Evolutionary conservation across 306 rosid genomes (phyloP).

Genomic region (Quercus glauca): DNA sequence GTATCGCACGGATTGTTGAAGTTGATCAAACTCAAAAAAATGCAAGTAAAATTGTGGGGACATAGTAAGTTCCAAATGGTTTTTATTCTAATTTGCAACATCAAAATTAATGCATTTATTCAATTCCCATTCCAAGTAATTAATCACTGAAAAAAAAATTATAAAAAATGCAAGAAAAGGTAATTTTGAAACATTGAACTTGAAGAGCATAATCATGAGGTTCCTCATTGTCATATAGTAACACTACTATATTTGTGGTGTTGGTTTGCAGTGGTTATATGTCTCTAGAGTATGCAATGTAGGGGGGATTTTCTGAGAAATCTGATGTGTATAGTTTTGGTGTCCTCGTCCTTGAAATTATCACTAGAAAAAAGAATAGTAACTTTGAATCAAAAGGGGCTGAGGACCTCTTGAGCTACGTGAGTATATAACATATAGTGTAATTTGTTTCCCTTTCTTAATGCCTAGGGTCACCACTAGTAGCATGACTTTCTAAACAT

Average conservation of each 20-base stretch:
- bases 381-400: conserved; percentile 11
- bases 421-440: not conserved
- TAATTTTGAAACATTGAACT: too few species aligned
- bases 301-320: conserved; percentile 16
- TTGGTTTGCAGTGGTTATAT: conserved; percentile 19
- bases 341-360: conserved; percentile 18
- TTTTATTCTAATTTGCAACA: not conserved
- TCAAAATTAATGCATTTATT: not conserved
- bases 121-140: too few species aligned
- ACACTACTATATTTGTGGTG: not conserved
- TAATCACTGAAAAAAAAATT: too few species aligned
- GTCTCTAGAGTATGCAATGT: conserved; percentile 24
- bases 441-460: not conserved
- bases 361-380: conserved; percentile 19
- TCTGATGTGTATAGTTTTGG: conserved; percentile 26
- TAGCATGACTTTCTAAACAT: too few species aligned
- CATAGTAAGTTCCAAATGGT: not conserved
- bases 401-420: conserved; percentile 20
- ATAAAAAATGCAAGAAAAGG: too few species aligned
- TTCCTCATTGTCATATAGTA: too few species aligned
- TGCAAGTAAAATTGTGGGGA: conserved; percentile 8
- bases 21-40: conserved; percentile 20
- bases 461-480: not conserved
- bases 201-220: too few species aligned
- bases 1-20: conserved; percentile 8